phyloP scores from a whole-genome alignment of 805 yeast species.

The Ogataea pignaliae region DNA sequence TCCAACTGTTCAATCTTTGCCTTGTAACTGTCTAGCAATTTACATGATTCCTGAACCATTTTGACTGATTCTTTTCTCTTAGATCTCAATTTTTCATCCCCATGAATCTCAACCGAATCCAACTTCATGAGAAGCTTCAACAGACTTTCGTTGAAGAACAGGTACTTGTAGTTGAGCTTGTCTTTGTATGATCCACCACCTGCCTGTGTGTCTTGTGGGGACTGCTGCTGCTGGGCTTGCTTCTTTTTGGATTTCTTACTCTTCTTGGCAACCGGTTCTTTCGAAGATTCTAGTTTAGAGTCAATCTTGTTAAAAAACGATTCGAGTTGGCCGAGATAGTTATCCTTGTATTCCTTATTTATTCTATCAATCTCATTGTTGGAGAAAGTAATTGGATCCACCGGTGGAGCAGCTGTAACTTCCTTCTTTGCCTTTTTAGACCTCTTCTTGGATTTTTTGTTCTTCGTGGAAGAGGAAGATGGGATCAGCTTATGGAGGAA shows the following conservation, averaged over 20 bases:
- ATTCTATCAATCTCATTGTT: slow-evolving; percentile 14
- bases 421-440: slow-evolving; percentile 9
- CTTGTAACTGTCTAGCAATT: slow-evolving; percentile 41
- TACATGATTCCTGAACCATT: slow-evolving; percentile 54
- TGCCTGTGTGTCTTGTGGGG: background rate
- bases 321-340: slow-evolving; percentile 10
- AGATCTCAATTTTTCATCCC: slow-evolving; percentile 46
- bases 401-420: slow-evolving; percentile 5
- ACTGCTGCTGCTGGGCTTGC: background rate
- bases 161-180: slow-evolving; percentile 40
- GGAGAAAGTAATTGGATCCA: slow-evolving; percentile 15
- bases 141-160: slow-evolving; percentile 62
- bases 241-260: slow-evolving; percentile 1
- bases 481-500: slow-evolving; percentile 6
- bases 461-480: slow-evolving; percentile 1
- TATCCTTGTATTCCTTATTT: slow-evolving; percentile 13
- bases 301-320: slow-evolving; percentile 15
- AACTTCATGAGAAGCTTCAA: slow-evolving; percentile 61
- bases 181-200: slow-evolving; percentile 20
- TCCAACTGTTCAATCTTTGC: slow-evolving; percentile 17
- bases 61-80: slow-evolving; percentile 58
- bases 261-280: background rate
- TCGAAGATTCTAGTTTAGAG: slow-evolving; percentile 1
- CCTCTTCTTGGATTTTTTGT: slow-evolving; percentile 10
- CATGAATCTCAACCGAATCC: slow-evolving; percentile 51